Evolutionary conservation across 2,329 filamentous ascomycete genomes (phyloP).

Genomic region (Venturia nashicola): DNA sequence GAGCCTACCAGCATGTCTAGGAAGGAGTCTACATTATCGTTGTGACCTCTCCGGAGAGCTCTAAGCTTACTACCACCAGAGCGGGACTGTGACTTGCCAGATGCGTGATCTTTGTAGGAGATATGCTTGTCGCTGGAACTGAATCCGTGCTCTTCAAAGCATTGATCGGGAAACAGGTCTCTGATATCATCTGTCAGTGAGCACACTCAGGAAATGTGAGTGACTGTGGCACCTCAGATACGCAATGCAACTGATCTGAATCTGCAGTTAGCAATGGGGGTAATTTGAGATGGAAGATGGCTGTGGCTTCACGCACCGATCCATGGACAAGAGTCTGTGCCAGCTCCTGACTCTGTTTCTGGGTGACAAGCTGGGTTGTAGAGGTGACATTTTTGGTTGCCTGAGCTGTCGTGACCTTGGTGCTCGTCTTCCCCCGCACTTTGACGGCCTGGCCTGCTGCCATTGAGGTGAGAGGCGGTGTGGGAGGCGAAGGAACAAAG

Average conservation of each 20-base stretch:
- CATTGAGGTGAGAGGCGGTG: background rate
- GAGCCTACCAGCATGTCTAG: slow-evolving; percentile 35
- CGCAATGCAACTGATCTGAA: slow-evolving; percentile 22
- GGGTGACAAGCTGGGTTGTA: slow-evolving; percentile 15
- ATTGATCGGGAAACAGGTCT: slow-evolving; percentile 20
- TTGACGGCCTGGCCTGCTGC: slow-evolving; percentile 2
- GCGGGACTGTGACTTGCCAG: slow-evolving; percentile 14
- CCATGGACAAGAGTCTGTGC: slow-evolving; percentile 36
- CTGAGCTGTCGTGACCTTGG: slow-evolving; percentile 12
- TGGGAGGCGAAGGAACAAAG: too few species aligned
- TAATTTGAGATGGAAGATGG: background rate
- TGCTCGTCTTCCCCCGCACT: background rate
- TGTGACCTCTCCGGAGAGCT: slow-evolving; percentile 27
- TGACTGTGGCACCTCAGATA: slow-evolving; percentile 17
- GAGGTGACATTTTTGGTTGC: slow-evolving; percentile 13
- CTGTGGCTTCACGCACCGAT: slow-evolving; percentile 22
- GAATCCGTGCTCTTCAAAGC: slow-evolving; percentile 19
- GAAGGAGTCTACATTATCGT: slow-evolving; percentile 30
- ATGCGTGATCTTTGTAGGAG: slow-evolving; percentile 21
- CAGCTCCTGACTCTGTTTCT: slow-evolving; percentile 34
- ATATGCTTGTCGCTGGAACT: slow-evolving; percentile 14
- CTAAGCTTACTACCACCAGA: slow-evolving; percentile 22
- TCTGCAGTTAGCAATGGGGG: slow-evolving; percentile 7
- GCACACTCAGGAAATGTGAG: background rate
- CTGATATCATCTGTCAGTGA: slow-evolving; percentile 12